phyloP scores from a whole-genome alignment of 495 filamentous ascomycete genomes.

The Lasiosphaeria hispida region DNA sequence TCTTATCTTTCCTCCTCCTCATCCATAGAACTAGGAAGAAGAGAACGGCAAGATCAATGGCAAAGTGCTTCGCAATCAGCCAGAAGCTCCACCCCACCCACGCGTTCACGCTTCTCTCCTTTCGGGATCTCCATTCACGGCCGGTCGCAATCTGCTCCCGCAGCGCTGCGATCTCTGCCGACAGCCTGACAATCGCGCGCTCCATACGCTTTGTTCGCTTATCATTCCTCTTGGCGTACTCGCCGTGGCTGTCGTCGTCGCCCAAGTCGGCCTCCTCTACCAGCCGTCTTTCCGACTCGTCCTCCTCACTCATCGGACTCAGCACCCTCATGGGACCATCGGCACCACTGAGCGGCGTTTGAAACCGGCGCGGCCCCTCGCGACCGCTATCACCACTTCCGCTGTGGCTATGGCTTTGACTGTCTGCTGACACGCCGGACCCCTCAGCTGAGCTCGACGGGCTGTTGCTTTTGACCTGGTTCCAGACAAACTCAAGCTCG shows the following conservation, averaged over 20 bases:
- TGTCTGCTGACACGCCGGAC: slow-evolving; percentile 34
- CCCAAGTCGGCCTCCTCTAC: slow-evolving; percentile 38
- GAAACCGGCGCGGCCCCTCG: slow-evolving; percentile 30
- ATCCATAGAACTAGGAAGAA: slow-evolving; percentile 74
- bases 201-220: slow-evolving; percentile 84
- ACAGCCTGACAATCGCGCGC: slow-evolving; percentile 82
- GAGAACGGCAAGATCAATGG: slow-evolving; percentile 68
- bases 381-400: slow-evolving; percentile 5
- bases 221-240: slow-evolving; percentile 43
- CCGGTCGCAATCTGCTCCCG: slow-evolving; percentile 82
- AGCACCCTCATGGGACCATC: slow-evolving; percentile 64
- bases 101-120: slow-evolving; percentile 57
- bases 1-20: slow-evolving; percentile 69
- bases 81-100: slow-evolving; percentile 74
- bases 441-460: slow-evolving; percentile 58
- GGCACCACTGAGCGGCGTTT: slow-evolving; percentile 43
- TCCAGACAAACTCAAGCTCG: slow-evolving; percentile 99
- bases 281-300: slow-evolving; percentile 58
- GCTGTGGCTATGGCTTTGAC: slow-evolving; percentile 11
- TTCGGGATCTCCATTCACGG: slow-evolving; percentile 52
- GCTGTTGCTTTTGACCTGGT: slow-evolving; percentile 86
- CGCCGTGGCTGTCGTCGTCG: slow-evolving; percentile 42
- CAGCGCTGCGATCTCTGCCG: slow-evolving; percentile 89
- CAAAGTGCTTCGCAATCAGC: slow-evolving; percentile 67
- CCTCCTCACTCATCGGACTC: slow-evolving; percentile 77